A percentile compares a stretch with the other conserved stretches of the same genome.
Conservation (phyloP, 129 eudicot genomes). For the Arctium lappa region DNA sequence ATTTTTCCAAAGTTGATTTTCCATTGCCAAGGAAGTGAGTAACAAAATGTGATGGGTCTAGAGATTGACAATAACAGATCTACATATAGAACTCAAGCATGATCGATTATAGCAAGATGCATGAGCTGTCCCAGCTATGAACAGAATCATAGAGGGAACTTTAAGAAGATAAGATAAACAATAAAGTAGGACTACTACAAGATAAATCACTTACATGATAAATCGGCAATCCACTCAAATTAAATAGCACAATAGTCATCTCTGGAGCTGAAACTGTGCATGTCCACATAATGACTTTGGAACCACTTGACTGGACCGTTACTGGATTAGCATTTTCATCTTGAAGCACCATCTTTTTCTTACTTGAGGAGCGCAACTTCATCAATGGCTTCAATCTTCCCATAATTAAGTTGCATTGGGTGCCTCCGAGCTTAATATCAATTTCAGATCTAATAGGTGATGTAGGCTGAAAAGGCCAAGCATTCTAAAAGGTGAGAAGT, state of each 20-base stretch:
- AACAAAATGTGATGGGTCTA: background rate
- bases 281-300: constrained; percentile 88
- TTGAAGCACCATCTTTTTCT: constrained; percentile 56
- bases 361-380: constrained; percentile 52
- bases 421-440: constrained; percentile 97
- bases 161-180: background rate
- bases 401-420: constrained; percentile 75
- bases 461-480: constrained; percentile 64
- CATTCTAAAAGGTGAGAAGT: constrained; percentile 31
- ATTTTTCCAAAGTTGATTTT: background rate
- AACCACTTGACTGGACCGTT: constrained; percentile 47
- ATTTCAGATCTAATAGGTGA: constrained; percentile 83
- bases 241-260: constrained; percentile 79
- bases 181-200: background rate
- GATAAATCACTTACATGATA: constrained; percentile 67
- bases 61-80: background rate
- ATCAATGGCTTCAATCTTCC: constrained; percentile 76
- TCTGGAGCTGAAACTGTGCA: constrained; percentile 98
- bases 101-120: constrained; percentile 1
- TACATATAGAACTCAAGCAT: background rate
- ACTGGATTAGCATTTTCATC: constrained; percentile 43
- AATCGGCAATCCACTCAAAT: constrained; percentile 57
- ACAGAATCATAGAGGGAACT: background rate
- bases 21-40: background rate
- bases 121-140: background rate